A percentile compares a stretch with the other conserved stretches of the same genome.
Conservation (phyloP, 2,329 filamentous ascomycete genomes). For the Parastagonospora avenae region DNA sequence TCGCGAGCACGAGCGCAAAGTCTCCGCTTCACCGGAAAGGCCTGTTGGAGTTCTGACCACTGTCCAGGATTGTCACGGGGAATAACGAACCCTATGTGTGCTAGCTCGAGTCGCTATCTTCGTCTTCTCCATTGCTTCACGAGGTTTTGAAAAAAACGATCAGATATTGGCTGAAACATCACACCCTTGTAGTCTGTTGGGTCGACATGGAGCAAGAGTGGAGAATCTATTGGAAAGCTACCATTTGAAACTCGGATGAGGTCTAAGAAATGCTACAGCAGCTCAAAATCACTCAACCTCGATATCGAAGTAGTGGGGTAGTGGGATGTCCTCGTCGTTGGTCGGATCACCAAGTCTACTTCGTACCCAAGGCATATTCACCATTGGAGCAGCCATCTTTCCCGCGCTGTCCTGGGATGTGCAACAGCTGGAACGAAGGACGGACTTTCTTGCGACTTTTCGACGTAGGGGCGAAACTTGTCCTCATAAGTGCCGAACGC, state of each 20-base stretch:
- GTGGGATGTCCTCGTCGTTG: background rate
- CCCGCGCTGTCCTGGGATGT: slow-evolving; percentile 26
- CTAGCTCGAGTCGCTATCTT: too few species aligned
- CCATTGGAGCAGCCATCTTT: slow-evolving; percentile 27
- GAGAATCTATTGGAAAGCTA: too few species aligned
- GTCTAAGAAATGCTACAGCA: too few species aligned
- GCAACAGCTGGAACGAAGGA: slow-evolving; percentile 20
- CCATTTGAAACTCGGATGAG: too few species aligned
- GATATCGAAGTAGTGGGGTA: background rate
- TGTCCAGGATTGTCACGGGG: too few species aligned
- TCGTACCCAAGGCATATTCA: background rate
- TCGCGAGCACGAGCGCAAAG: background rate
- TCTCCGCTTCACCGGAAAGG: slow-evolving; percentile 2
- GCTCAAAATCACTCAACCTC: too few species aligned
- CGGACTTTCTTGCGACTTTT: slow-evolving; percentile 34
- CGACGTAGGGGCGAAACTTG: slow-evolving; percentile 30
- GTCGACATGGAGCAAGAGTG: too few species aligned
- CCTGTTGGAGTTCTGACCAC: background rate
- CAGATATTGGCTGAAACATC: too few species aligned
- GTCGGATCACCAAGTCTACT: background rate
- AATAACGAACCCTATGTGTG: too few species aligned
- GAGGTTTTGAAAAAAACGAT: too few species aligned
- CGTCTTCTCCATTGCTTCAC: too few species aligned
- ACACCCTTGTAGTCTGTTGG: too few species aligned
- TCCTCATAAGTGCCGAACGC: slow-evolving; percentile 31